Evolutionary conservation across 768 basidiomycete genomes (phyloP).

Genomic region (Agrocybe praecox): DNA sequence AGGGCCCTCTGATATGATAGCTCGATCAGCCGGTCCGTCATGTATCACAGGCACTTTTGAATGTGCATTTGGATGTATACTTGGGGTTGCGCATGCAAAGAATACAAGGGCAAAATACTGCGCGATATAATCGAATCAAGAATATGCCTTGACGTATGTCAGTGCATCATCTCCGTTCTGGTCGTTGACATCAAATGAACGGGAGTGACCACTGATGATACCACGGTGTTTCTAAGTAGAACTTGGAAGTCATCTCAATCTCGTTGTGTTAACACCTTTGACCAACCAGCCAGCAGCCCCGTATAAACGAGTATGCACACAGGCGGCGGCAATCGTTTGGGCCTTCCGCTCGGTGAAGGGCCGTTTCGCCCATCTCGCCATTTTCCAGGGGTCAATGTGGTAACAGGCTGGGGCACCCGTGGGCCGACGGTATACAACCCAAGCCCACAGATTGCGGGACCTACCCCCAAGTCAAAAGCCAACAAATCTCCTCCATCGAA

Average conservation of each 20-base stretch:
- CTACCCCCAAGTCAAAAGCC: not conserved
- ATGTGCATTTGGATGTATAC: not conserved
- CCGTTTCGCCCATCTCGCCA: not conserved
- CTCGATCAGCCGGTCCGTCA: not conserved
- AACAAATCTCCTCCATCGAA: not conserved
- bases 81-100: not conserved
- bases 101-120: not conserved
- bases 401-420: not conserved
- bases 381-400: not conserved
- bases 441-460: no score
- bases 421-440: no score
- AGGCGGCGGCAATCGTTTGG: not conserved
- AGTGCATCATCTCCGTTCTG: slow-evolving; percentile 16
- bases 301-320: not conserved
- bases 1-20: not conserved
- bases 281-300: not conserved
- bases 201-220: slow-evolving; percentile 5
- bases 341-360: not conserved
- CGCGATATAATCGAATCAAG: not conserved
- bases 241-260: slow-evolving; percentile 13
- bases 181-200: slow-evolving; percentile 15
- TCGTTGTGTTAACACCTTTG: not conserved
- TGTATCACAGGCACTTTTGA: not conserved
- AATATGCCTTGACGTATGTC: slow-evolving; percentile 16
- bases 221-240: slow-evolving; percentile 14